Base-by-base conservation (phyloP, 169 alveolate genomes). In the Babesia bovis region DNA sequence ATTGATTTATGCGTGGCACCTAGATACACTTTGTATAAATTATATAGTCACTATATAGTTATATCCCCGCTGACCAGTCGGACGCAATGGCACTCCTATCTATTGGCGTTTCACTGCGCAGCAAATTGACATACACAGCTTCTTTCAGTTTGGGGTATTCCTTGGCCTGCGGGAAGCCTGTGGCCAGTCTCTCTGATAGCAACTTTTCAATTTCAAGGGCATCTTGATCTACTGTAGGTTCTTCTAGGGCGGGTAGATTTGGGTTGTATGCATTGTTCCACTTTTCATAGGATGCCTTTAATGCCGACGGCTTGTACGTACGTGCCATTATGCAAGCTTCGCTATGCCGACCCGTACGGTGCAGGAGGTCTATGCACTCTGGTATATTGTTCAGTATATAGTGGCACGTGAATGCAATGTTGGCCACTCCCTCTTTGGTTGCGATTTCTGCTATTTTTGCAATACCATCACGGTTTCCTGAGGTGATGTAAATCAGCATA, bases 241-340 rank as follows among this genome's bases (percentile, higher is more conserved):
- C 66, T 9, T 23, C 78, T 13, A 50, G 57, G 13, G 32, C 55
- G 2, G 61, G 41, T 13, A 36, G 23, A 33, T 44, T 78, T 19
- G 65, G 33, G 33, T 47, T 45, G 41, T 33, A 52, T 9, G 78
- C 44, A n/a, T 69, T 66, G 51, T 57, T 71, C 93, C 93, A 88
- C 42, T 65, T 79, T 33, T 21, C 58, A 44, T 84, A 56, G 23
- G 83, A 81, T 2, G 23, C 52, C 15, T 74, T 65, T n/a, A 88
- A 28, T n/a, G 65, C 35, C 0, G 90, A 72, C 12, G 93, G 93
- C 44, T 70, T 88, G 56, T 61, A 88, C 38, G 75, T 74, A 28
- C 90, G 69, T 28, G 93, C 85, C 73, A 88, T 82, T 30, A 84
- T 66, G 5, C 90, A 41, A 21, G 93, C 93, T 51, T 83, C 89